Base-by-base conservation (phyloP, 164 flowering plant genomes). In the Berberis thunbergii region DNA sequence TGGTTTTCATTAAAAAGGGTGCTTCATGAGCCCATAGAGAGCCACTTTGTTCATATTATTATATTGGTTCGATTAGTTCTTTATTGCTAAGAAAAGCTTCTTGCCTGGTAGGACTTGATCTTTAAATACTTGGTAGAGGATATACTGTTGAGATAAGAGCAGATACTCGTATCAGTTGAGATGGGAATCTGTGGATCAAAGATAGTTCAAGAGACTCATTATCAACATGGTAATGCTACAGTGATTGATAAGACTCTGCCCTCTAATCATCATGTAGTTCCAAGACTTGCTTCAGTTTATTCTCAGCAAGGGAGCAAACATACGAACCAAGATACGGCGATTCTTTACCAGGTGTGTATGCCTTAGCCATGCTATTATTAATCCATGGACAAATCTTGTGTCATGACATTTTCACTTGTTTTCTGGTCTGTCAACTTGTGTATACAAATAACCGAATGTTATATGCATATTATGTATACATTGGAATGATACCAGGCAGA, bases 171-270 rank as follows among this genome's bases (percentile, higher is more conserved):
- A 52, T 52, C n/a, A 7, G 38, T 52, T 7, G 44, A 39, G 49
- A 88, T 84, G 96, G 96, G 96, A 77, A 75, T 70, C 76, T 88
- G 96, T 77, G 60, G 73, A 63, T 89, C 96, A 40, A 26, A 50
- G 70, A 72, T 72, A 75, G 80, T 75, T 72, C 84, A 85, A 11
- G 72, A 74, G 54, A 45, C 50, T 8, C 63, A 72, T 4, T 65
- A 68, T 73, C 75, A 69, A 62, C 72, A 71, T 41, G 83, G 75
- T 60, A 74, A 78, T 72, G 67, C 64, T 0, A 64, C 78, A 7
- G 71, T 65, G 67, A 57, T 70, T 39, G 67, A 72, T 59, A 72
- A 69, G 5, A 71, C 50, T 9, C 2, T 63, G 11, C 55, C 1
- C 45, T 11, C 66, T 2, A n/a, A 54, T 58, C 26, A 26, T 26